phyloP scores from a whole-genome alignment of 257 asterid species.

The Parsonsia alboflavescens region DNA sequence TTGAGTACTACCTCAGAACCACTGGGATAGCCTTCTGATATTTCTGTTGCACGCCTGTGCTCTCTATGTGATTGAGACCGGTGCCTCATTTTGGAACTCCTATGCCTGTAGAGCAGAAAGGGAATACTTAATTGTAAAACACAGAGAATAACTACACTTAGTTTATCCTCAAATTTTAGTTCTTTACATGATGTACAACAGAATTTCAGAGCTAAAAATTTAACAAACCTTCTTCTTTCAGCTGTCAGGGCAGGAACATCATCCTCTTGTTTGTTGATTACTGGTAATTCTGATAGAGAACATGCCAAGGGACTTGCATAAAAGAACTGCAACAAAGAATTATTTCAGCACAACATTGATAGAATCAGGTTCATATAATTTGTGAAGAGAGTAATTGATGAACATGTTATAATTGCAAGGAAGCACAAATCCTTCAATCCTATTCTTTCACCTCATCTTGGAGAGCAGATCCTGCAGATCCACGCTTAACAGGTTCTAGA shows the following conservation, averaged over 20 bases:
- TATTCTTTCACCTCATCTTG: conserved; percentile 35
- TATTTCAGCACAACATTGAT: neutral
- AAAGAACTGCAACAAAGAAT: conserved; percentile 43
- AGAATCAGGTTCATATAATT: neutral
- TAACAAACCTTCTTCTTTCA: conserved; percentile 46
- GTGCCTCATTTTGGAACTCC: conserved; percentile 35
- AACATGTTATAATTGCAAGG: neutral
- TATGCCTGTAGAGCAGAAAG: conserved; percentile 28
- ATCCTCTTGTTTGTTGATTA: conserved; percentile 32
- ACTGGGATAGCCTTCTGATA: conserved; percentile 27
- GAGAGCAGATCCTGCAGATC: conserved; percentile 58
- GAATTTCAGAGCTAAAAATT: no score
- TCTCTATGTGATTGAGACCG: conserved; percentile 50
- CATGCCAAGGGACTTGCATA: conserved; percentile 56
- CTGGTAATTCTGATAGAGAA: conserved; percentile 55
- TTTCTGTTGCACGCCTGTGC: conserved; percentile 27
- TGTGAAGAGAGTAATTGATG: neutral
- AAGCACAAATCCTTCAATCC: neutral
- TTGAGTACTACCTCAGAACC: conserved; percentile 36
- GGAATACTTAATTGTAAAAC: neutral
- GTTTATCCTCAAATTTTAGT: no score
- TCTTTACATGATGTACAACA: no score
- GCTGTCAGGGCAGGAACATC: conserved; percentile 27
- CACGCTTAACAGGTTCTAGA: conserved; percentile 55
- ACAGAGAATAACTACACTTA: no score